These are phyloP conservation scores for Plasmodium inui DNA, from an alignment of 169 alveolate species.

Conservation along the genomic window DNA sequence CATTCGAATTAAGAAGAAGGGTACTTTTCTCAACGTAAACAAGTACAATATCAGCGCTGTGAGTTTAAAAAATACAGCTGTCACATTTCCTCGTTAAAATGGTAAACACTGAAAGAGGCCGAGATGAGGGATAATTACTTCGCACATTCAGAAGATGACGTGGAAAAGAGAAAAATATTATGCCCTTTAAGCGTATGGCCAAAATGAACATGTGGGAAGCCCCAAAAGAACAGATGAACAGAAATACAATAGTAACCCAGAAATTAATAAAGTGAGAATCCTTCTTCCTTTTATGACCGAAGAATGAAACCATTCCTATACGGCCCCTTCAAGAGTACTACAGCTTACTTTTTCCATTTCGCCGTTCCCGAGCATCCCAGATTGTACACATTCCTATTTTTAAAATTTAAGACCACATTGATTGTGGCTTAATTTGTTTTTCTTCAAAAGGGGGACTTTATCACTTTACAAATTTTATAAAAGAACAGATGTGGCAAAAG, in stretches of 20 bases:
- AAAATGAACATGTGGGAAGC: background rate
- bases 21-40: background rate
- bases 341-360: background rate
- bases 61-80: background rate
- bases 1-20: background rate
- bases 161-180: background rate
- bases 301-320: background rate
- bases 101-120: background rate
- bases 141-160: background rate
- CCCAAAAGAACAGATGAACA: background rate
- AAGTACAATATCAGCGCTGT: background rate
- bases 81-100: background rate
- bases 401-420: constrained; percentile 3
- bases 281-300: background rate
- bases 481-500: background rate
- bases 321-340: background rate
- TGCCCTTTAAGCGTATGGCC: background rate
- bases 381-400: background rate
- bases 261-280: background rate
- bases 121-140: background rate
- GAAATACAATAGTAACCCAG: background rate
- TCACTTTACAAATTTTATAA: background rate
- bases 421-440: background rate
- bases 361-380: background rate
- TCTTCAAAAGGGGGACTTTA: background rate